Evolutionary conservation across 768 basidiomycete species (phyloP).

Genomic region (Hypholoma fasciculare): DNA sequence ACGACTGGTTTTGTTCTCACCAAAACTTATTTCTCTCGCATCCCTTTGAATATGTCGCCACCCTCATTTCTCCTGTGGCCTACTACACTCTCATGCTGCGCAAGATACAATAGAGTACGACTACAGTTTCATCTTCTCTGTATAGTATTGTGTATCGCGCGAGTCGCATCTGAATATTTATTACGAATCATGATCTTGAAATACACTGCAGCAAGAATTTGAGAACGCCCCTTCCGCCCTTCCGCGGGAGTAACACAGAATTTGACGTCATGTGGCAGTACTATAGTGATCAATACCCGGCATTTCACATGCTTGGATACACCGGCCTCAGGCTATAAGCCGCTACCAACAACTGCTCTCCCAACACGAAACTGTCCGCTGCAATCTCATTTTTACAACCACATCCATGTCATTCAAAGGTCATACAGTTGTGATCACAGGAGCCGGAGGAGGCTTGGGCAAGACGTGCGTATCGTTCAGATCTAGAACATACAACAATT

Average conservation of each 20-base stretch:
- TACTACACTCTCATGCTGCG: conserved; percentile 19
- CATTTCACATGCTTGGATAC: conserved; percentile 9
- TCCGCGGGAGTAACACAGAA: no score
- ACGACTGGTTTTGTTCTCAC: conserved; percentile 7
- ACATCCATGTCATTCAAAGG: conserved; percentile 72
- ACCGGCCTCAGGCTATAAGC: background rate
- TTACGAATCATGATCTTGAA: conserved; percentile 6
- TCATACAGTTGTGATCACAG: conserved; percentile 93
- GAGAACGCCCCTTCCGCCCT: no score
- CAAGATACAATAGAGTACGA: conserved; percentile 25
- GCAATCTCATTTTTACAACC: background rate
- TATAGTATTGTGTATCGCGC: conserved; percentile 37
- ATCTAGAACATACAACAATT: conserved; percentile 4
- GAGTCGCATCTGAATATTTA: conserved; percentile 29
- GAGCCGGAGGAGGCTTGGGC: conserved; percentile 94
- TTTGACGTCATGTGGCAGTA: background rate
- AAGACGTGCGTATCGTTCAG: conserved; percentile 62
- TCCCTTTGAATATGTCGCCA: conserved; percentile 15
- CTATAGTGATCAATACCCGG: conserved; percentile 4
- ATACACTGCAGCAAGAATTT: no score
- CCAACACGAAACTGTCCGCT: conserved; percentile 3
- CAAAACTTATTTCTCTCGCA: conserved; percentile 2
- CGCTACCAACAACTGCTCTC: conserved; percentile 3
- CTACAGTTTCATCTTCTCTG: conserved; percentile 25
- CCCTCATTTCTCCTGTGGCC: conserved; percentile 9